phyloP scores from a whole-genome alignment of 192 early-diverging fungal genomes.

The Coemansia sp. region DNA sequence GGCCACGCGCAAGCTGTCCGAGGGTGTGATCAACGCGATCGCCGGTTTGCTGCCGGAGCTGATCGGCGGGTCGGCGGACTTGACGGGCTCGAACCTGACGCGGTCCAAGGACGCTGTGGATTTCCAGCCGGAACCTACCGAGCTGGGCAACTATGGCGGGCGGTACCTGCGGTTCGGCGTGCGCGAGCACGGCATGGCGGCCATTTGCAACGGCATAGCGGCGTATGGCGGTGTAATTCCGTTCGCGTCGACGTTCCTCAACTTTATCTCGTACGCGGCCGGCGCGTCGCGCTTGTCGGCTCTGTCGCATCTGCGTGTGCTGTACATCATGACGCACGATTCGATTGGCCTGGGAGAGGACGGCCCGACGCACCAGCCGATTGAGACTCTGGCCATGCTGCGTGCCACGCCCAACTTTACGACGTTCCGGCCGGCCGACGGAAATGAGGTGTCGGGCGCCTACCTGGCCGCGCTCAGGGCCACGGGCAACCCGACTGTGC shows the following conservation, averaged over 20 bases:
- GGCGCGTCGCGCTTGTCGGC: constrained; percentile 87
- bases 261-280: constrained; percentile 77
- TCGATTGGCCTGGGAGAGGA: constrained; percentile 98
- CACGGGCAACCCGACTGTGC: constrained; percentile 65
- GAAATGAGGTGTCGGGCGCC: constrained; percentile 87
- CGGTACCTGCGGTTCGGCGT: constrained; percentile 94
- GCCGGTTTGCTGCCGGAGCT: constrained; percentile 78
- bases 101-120: constrained; percentile 93
- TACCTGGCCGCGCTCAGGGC: constrained; percentile 77
- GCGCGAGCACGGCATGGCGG: constrained; percentile 96
- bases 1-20: constrained; percentile 87
- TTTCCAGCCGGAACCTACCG: constrained; percentile 72
- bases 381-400: constrained; percentile 84
- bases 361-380: constrained; percentile 98
- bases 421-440: constrained; percentile 88
- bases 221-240: constrained; percentile 86
- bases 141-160: constrained; percentile 76
- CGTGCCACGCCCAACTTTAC: constrained; percentile 88
- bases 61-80: constrained; percentile 91
- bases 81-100: constrained; percentile 94
- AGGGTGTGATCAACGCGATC: constrained; percentile 76
- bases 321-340: constrained; percentile 99
- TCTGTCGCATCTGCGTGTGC: constrained; percentile 78
- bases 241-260: constrained; percentile 86
- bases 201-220: constrained; percentile 83